Evolutionary conservation across 495 filamentous ascomycete species (phyloP).

Genomic region (Acidiella bohemica): DNA sequence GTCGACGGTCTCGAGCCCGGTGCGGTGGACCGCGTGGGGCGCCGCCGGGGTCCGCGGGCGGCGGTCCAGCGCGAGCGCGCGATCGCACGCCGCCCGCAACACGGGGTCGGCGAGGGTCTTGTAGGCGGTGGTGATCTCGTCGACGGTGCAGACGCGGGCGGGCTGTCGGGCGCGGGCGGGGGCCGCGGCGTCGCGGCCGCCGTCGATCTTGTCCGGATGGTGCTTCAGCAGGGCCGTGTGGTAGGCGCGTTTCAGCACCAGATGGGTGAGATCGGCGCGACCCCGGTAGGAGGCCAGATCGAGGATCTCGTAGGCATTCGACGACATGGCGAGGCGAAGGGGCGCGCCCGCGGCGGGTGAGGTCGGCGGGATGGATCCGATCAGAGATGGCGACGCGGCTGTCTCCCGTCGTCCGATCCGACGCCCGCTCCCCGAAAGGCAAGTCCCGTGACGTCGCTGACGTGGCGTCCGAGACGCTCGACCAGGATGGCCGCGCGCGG

Average conservation of each 20-base stretch:
- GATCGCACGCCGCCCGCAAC: slow-evolving; percentile 54
- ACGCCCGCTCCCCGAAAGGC: too few species aligned
- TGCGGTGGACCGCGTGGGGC: slow-evolving; percentile 21
- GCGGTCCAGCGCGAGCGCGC: slow-evolving; percentile 15
- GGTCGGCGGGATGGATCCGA: too few species aligned
- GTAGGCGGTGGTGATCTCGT: slow-evolving; percentile 70
- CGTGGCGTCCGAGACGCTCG: too few species aligned
- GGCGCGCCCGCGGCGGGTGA: too few species aligned
- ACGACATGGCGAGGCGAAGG: too few species aligned
- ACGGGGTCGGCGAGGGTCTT: slow-evolving; percentile 47
- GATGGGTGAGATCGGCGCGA: slow-evolving; percentile 20
- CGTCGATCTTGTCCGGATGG: slow-evolving; percentile 74
- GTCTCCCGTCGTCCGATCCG: too few species aligned
- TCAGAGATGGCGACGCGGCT: too few species aligned
- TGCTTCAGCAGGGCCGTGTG: slow-evolving; percentile 60
- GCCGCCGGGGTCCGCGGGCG: slow-evolving; percentile 19
- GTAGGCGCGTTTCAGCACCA: slow-evolving; percentile 59
- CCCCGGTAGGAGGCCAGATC: slow-evolving; percentile 28
- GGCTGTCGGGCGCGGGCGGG: neutral
- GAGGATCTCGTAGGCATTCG: slow-evolving; percentile 43
- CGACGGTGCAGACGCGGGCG: slow-evolving; percentile 37
- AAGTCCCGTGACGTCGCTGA: too few species aligned
- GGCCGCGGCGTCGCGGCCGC: slow-evolving; percentile 3
- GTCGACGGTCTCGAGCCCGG: slow-evolving; percentile 68
- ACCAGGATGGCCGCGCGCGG: too few species aligned